Evolutionary conservation across 2,329 filamentous ascomycete genomes (phyloP), one percentile per base, ranked within the genome.

Genomic region (Aspergillus tubingensis): DNA sequence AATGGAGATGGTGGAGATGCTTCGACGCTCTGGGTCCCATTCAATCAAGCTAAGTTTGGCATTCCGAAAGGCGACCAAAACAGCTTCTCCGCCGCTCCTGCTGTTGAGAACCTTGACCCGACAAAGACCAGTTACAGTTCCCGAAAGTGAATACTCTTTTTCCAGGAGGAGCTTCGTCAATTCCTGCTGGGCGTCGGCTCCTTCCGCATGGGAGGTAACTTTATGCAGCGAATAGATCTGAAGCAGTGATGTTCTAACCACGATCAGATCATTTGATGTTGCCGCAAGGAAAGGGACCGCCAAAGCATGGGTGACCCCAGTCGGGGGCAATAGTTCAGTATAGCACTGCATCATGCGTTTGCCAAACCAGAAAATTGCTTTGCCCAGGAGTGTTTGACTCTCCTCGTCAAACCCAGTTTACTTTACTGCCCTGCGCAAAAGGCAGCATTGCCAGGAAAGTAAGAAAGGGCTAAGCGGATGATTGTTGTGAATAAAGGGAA

Each of bases 21-120:
- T 86, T 76, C 91, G 84, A 67, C 86, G 87, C 73, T 90, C 87
- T 8, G 91, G 88, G 74, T 98, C 91, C 95, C 95, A 99, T 79
- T 97, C 91, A 58, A 96, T 84, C 75, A 99, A 82, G 76, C 91
- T 96, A 72, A 98, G 84, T 79, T 96, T 96, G 44, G 95, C 95
- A 78, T 96, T 92, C 72, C 90, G 90, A 77, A 94, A 90, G 0
- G 92, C 90, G 59, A 98, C 77, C 58, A 99, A 81, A 58, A 99
- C 82, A 50, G 90, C 89, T 63, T 97, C 91, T 60, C 91, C 93
- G 17, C 91, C 91, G 21, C 90, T 91, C 67, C 88, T 90, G 8
- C 90, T 90, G 51, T 86, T 84, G 54, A 86, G 81, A 1, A 87
- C 84, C 75, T 90, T 92, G 66, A 98, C 85, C 64, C 90, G 87